Conservation (phyloP, 257 asterid species). For the Leonotis leonurus region DNA sequence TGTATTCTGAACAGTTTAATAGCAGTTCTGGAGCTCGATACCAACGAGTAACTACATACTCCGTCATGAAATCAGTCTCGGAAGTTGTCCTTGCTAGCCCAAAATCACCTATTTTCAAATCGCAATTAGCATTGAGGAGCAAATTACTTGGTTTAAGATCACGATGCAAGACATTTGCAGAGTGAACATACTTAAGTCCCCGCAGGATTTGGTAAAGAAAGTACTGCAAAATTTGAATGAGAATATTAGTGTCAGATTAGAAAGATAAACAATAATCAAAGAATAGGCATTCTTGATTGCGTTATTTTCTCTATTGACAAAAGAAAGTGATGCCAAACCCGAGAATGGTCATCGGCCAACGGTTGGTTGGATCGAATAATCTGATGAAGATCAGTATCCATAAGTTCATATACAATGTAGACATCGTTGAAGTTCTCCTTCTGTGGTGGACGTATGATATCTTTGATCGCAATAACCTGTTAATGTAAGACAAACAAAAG, state of each 20-base stretch:
- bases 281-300: background rate
- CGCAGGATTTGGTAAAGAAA: constrained; percentile 79
- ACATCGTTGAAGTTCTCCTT: constrained; percentile 89
- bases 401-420: constrained; percentile 71
- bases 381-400: constrained; percentile 90
- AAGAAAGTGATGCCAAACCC: constrained; percentile 51
- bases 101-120: constrained; percentile 74
- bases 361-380: constrained; percentile 74
- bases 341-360: constrained; percentile 80
- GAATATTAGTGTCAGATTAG: background rate
- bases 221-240: constrained; percentile 46
- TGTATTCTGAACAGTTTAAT: constrained; percentile 78
- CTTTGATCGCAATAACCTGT: constrained; percentile 72
- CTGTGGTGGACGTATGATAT: constrained; percentile 75
- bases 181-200: constrained; percentile 88
- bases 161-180: constrained; percentile 84
- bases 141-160: constrained; percentile 87
- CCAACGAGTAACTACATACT: constrained; percentile 93
- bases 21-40: constrained; percentile 91
- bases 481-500: background rate
- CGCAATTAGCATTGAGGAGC: constrained; percentile 73
- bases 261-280: background rate
- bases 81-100: constrained; percentile 96
- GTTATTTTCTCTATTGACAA: constrained; percentile 1
- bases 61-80: constrained; percentile 95